Evolutionary conservation across 2,329 filamentous ascomycete species (phyloP).

Genomic region (Ophiostoma australiae): DNA sequence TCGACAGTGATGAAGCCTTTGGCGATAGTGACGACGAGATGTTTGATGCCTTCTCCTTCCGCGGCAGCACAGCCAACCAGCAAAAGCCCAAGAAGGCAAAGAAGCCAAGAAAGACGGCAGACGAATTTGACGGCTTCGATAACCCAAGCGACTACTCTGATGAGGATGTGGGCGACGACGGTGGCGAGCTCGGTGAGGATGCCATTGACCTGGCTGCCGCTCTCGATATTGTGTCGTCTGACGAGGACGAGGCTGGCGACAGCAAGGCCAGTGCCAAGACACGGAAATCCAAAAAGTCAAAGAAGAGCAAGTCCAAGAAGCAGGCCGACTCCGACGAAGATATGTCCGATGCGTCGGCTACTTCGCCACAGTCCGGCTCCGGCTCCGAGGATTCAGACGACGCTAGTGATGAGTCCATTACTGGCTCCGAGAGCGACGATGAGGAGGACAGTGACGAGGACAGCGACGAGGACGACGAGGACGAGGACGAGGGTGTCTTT

Average conservation of each 20-base stretch:
- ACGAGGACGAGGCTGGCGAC: constrained; percentile 44
- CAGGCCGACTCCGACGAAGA: constrained; percentile 40
- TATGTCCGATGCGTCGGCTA: constrained; percentile 27
- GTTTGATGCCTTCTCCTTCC: constrained; percentile 66
- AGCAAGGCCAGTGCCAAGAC: constrained; percentile 38
- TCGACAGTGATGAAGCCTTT: constrained; percentile 73
- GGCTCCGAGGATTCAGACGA: constrained; percentile 16
- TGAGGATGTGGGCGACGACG: constrained; percentile 47
- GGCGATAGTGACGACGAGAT: constrained; percentile 81
- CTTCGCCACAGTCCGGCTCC: constrained; percentile 35
- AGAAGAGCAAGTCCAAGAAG: constrained; percentile 46
- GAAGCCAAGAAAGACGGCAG: constrained; percentile 40
- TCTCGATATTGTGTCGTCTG: constrained; percentile 51
- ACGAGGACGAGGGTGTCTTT: constrained; percentile 12
- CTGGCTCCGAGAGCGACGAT: constrained; percentile 28
- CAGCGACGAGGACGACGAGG: constrained; percentile 13
- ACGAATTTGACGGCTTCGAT: constrained; percentile 54
- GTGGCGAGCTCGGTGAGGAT: constrained; percentile 50
- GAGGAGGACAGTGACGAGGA: constrained; percentile 14
- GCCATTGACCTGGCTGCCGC: constrained; percentile 56
- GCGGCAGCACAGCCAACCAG: constrained; percentile 42
- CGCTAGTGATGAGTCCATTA: constrained; percentile 32
- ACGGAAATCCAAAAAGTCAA: constrained; percentile 32
- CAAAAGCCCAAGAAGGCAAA: constrained; percentile 34
- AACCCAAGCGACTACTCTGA: constrained; percentile 6